Evolutionary conservation across 495 filamentous ascomycete genomes (phyloP).

Genomic region (Echria macrotheca): DNA sequence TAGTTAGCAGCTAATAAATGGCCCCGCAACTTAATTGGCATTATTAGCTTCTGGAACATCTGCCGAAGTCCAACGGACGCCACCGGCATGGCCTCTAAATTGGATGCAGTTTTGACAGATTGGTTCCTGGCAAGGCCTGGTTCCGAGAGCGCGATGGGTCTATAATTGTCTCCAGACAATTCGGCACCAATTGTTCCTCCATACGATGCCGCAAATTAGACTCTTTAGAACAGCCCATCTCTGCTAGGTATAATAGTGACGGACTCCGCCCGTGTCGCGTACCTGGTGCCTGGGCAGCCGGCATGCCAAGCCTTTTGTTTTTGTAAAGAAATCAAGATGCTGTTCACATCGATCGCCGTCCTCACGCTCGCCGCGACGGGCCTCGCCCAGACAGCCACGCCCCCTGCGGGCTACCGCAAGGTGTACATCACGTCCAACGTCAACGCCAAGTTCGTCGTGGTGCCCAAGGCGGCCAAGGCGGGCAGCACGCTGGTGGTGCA

Average conservation of each 20-base stretch:
- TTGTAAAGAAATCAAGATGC: conserved; percentile 27
- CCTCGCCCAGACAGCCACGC: conserved; percentile 38
- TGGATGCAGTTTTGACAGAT: conserved; percentile 4
- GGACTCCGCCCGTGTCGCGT: not conserved
- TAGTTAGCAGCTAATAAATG: conserved; percentile 21
- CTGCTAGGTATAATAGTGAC: too few relatives aligned
- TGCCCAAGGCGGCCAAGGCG: conserved; percentile 32
- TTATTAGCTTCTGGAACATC: conserved; percentile 20
- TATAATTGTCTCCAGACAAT: not conserved
- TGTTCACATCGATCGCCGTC: conserved; percentile 31
- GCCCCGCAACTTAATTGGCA: conserved; percentile 14
- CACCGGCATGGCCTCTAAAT: too few relatives aligned
- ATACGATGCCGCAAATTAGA: not conserved
- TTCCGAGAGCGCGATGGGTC: conserved; percentile 19
- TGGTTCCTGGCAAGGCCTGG: conserved; percentile 18
- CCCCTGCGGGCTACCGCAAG: conserved; percentile 36
- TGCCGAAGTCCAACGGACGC: conserved; percentile 23
- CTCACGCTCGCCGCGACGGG: conserved; percentile 41
- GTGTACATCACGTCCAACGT: conserved; percentile 49
- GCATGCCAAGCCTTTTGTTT: not conserved
- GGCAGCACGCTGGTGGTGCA: conserved; percentile 41
- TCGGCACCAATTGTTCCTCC: not conserved
- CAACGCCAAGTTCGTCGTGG: conserved; percentile 46
- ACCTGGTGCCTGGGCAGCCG: not conserved
- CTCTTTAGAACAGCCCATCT: too few relatives aligned